Evolutionary conservation across 352 stramenopile species (phyloP), one percentile per base, ranked within the genome.

Genomic region (Phytophthora palmivora): DNA sequence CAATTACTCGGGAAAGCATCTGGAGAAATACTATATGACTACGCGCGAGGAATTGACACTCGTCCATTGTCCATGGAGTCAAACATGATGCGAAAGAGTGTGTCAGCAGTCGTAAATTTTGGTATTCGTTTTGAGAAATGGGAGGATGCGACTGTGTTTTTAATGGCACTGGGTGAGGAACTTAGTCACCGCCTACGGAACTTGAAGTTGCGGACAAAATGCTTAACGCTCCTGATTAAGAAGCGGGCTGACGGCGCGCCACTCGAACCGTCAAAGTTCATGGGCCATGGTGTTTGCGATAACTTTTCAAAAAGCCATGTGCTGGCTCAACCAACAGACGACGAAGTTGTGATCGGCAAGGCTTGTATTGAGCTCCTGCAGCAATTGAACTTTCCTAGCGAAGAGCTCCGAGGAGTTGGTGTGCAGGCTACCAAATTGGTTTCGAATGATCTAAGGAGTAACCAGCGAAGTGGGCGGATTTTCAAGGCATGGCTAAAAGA

Each of bases 61-160:
- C 75, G 88, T 0, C 67, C 76, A 3, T 58, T 96, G 8, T 91
- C 81, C 0, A 73, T 92, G 24, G 82, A 96, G 63, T 66, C 70
- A 0, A 91, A 84, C 34, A 74, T 84, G 66, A 85, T 81, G 67
- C 71, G 87, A 2, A 97, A 97, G 66, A 96, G 87, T 41, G 85
- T 98, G 4, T 96, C 89, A 11, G 89, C 92, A 2, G 88, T 98
- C n/a, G 81, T 97, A 8, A 97, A 97, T 67, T 98, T 96, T 61
- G 92, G 92, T 1, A 94, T 98, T 47, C 85, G 92, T 0, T 96
- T 97, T 34, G 75, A 93, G n/a, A 80, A 70, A 21, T 86, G 79
- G 67, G 56, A 84, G 28, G 78, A 92, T 22, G 76, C 87, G n/a
- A 88, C 84, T 1, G 70, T 80, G 14, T 98, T 98, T 44, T 64